Percentiles rank a stretch among this genome's conserved stretches.
Conservation (phyloP, 2,329 filamentous ascomycete species). For the Beauveria brongniartii region DNA sequence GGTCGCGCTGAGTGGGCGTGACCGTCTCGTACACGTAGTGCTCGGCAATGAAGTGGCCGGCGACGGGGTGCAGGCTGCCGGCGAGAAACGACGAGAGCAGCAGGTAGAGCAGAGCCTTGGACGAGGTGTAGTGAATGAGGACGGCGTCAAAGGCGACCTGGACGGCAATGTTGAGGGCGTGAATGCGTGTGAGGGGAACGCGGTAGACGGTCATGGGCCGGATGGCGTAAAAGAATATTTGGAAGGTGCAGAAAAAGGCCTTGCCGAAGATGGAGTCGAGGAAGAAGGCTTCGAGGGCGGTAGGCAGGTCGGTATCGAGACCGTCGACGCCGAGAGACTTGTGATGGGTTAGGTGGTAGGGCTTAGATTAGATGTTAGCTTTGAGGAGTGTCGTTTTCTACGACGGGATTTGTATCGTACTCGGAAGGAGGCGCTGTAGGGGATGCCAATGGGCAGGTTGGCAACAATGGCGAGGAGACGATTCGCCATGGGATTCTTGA, state of each 20-base stretch:
- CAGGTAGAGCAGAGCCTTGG: conserved; percentile 69
- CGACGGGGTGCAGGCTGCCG: conserved; percentile 86
- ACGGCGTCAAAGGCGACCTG: conserved; percentile 72
- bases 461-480: conserved; percentile 84
- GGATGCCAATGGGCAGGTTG: conserved; percentile 90
- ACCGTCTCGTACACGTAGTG: conserved; percentile 76
- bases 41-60: conserved; percentile 97
- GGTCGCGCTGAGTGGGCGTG: conserved; percentile 44
- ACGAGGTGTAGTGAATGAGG: conserved; percentile 53
- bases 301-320: conserved; percentile 92
- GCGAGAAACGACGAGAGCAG: conserved; percentile 88
- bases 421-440: conserved; percentile 92
- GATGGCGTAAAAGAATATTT: conserved; percentile 97
- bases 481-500: conserved; percentile 72
- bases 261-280: conserved; percentile 94
- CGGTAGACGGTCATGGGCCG: conserved; percentile 92
- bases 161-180: conserved; percentile 69
- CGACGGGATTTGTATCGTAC: conserved; percentile 38
- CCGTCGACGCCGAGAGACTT: conserved; percentile 96
- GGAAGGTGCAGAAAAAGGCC: conserved; percentile 98
- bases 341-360: conserved; percentile 97
- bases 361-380: conserved; percentile 37
- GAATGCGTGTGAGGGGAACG: conserved; percentile 77
- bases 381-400: background rate
- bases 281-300: conserved; percentile 81